Evolutionary conservation across 1,284 basidiomycete species (phyloP), one percentile per base, ranked within the genome.

Genomic region (Papiliotrema laurentii): DNA sequence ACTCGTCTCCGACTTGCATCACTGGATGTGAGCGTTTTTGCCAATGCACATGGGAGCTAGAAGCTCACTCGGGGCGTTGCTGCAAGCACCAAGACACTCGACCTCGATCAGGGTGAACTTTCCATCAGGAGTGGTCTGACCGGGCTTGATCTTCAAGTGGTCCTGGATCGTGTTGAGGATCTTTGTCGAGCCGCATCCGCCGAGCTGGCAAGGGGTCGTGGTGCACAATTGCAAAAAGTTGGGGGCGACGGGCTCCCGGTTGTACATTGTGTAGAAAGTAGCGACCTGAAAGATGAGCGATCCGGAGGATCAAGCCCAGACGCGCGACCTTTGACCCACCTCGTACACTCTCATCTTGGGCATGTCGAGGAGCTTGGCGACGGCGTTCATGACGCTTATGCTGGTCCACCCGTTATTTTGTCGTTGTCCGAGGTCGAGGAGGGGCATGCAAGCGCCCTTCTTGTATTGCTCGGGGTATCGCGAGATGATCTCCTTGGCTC

Each of bases 211-310:
- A 18, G 94, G 94, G 10, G 96, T 98, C 33, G 94, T 98, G 34
- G 96, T 98, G 81, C 96, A 99, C 50, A 98, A 87, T 76, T 98
- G 94, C 27, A 99, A 83, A 68, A 98, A 97, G 75, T 96, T 81
- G 66, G 89, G 79, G 47, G 92, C 94, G 52, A 97, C 91, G 6
- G 94, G 96, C 75, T 96, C 92, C 43, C 89, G 82, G 78, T 94
- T 96, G 79, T 91, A 97, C 94, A 98, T 97, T 60, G 94, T 98
- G 76, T 98, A 98, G 78, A 98, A 98, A 11, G 92, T 96, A 13
- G 96, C 94, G 45, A 99, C 96, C 65, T 66, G 47, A 13, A 18
- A 6, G 11, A 43, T 43, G 13, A 31, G 30, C 30, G 22, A 42
- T 42, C 18, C 24, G 7, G 7, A 14, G 19, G 35, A 14, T 7